A percentile compares a stretch with the other conserved stretches of the same genome.
Conservation (phyloP, 331 rosid species). For the Malus hybrid region DNA sequence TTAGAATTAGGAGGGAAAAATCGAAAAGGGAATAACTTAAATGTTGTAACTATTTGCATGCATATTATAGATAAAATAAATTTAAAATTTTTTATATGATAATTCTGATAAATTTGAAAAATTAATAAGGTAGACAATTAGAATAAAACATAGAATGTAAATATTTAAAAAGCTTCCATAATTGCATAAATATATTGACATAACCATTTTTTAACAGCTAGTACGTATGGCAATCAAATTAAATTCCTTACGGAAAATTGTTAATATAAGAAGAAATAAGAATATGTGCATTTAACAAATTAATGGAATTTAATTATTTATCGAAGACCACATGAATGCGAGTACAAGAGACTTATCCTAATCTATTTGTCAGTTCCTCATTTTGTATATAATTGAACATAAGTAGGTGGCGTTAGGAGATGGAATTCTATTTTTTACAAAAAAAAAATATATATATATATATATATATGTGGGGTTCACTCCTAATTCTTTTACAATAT, state of each 20-base stretch:
- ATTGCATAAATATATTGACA: no score
- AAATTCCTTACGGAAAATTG: not conserved
- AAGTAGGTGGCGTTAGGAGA: no score
- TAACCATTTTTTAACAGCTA: not conserved
- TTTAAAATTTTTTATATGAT: not conserved
- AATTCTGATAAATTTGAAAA: not conserved
- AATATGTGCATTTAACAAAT: not conserved
- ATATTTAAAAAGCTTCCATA: no score
- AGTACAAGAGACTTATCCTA: no score
- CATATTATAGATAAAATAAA: not conserved
- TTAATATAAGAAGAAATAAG: not conserved
- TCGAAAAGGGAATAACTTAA: not conserved
- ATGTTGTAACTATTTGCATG: not conserved
- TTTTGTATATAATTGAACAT: no score
- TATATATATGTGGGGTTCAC: no score
- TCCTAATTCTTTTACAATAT: no score
- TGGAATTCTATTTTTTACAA: no score
- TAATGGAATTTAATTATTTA: no score
- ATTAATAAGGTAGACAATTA: not conserved
- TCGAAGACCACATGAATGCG: no score
- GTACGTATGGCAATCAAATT: not conserved
- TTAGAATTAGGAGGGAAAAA: not conserved
- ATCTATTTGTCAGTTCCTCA: no score
- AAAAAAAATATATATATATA: no score
- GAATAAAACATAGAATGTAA: not conserved